A percentile compares a stretch with the other conserved stretches of the same genome.
phyloP scores from a whole-genome alignment of 179 eudicot species.

The Silene noctiflora region DNA sequence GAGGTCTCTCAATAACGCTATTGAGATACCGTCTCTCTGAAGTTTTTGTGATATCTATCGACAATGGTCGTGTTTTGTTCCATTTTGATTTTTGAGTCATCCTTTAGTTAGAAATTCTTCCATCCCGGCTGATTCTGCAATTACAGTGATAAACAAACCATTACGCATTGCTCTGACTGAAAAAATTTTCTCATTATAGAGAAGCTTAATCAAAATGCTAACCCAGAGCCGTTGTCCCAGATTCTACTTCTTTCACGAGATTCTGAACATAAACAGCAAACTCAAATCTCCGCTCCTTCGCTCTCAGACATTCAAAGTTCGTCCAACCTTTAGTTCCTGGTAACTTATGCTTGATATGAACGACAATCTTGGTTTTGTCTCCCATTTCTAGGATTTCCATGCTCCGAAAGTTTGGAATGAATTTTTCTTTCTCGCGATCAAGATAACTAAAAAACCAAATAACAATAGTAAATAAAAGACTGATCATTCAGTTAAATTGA shows the following conservation, averaged over 20 bases:
- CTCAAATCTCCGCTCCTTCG: conserved; percentile 12
- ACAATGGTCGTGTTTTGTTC: too few species aligned
- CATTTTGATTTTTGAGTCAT: too few species aligned
- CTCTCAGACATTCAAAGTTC: conserved; percentile 16
- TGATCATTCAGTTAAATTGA: too few species aligned
- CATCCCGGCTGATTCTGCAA: too few species aligned
- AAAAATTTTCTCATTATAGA: too few species aligned
- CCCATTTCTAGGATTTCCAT: background rate
- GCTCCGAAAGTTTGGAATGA: background rate
- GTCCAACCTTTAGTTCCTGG: background rate
- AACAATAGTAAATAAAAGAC: background rate
- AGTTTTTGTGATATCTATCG: too few species aligned
- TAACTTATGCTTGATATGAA: conserved; percentile 6
- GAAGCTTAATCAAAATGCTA: background rate
- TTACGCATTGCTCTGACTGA: too few species aligned
- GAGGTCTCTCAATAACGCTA: too few species aligned
- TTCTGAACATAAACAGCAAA: background rate
- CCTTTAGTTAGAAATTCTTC: too few species aligned
- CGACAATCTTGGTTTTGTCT: background rate
- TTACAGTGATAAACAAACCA: too few species aligned
- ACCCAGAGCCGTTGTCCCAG: background rate
- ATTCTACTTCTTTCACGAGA: background rate
- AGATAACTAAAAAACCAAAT: background rate
- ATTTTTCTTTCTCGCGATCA: background rate
- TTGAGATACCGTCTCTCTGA: too few species aligned